Percentiles rank a stretch among this genome's conserved stretches.
These are phyloP conservation scores for Aureobasidium sp. DNA, from an alignment of 2,329 filamentous ascomycete species.

Conservation along the genomic window DNA sequence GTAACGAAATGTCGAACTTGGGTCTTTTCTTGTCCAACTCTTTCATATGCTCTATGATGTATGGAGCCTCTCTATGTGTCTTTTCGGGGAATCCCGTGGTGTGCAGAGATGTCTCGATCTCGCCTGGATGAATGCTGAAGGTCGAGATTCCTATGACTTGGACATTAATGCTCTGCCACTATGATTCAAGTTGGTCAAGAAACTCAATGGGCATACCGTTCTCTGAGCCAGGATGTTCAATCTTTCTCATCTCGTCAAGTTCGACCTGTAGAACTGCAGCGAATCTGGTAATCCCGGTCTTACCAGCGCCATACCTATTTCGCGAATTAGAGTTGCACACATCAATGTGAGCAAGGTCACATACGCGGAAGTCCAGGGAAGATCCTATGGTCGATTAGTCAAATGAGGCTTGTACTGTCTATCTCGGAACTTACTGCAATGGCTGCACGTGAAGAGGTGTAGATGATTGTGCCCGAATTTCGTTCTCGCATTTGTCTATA, in stretches of 20 bases:
- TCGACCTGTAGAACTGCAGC: not conserved
- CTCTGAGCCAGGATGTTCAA: not conserved
- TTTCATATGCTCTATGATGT: not conserved
- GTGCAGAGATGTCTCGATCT: not conserved
- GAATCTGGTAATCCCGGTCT: not conserved
- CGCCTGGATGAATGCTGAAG: not conserved
- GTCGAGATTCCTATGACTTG: not conserved
- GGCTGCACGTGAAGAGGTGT: not conserved
- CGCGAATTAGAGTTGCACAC: not conserved
- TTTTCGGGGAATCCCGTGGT: not conserved
- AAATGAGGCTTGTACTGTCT: not conserved
- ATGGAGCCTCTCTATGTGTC: not conserved
- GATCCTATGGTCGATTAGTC: not conserved
- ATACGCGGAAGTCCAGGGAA: not conserved
- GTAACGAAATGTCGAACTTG: not conserved
- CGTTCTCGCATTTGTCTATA: not conserved
- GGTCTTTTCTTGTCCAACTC: not conserved
- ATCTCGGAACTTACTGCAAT: not conserved
- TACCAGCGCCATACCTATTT: not conserved
- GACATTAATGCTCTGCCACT: not conserved
- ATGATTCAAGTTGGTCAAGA: too few species aligned
- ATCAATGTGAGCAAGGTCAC: too few species aligned
- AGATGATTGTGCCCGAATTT: not conserved
- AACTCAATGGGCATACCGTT: not conserved
- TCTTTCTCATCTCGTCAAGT: not conserved